These are phyloP conservation scores for Pyrenopolyporus hunteri DNA, from an alignment of 495 filamentous ascomycete species.

Conservation along the genomic window DNA sequence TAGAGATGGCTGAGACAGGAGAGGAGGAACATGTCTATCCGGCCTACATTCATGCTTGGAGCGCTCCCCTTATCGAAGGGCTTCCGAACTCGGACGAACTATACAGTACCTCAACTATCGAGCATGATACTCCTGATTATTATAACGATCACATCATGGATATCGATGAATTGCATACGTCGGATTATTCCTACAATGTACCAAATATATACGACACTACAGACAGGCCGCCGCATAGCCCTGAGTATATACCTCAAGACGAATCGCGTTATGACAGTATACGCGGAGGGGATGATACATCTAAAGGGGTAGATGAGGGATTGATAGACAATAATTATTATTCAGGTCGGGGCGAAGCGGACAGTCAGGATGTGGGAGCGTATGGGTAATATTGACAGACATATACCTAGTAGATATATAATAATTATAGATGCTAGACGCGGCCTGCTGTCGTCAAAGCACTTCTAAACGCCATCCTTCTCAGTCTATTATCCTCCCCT, in stretches of 20 bases:
- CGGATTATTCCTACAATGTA: background rate
- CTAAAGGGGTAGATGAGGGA: background rate
- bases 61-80: background rate
- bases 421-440: conserved; percentile 38
- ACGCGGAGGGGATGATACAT: background rate
- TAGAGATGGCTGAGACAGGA: background rate
- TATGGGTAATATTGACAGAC: conserved; percentile 31
- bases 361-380: conserved; percentile 11
- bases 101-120: background rate
- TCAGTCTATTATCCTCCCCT: conserved; percentile 1
- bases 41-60: background rate
- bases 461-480: conserved; percentile 18
- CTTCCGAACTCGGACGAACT: background rate
- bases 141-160: background rate
- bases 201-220: background rate
- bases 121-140: background rate
- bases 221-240: background rate
- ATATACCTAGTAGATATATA: conserved; percentile 29
- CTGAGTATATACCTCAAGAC: background rate
- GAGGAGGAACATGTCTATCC: background rate
- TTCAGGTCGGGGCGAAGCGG: background rate
- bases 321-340: background rate
- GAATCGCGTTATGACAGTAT: background rate
- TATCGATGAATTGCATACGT: background rate
- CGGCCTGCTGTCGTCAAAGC: conserved; percentile 40